These are phyloP conservation scores for Sporisorium reilianum DNA, from an alignment of 1,284 basidiomycete genomes.

Conservation along the genomic window DNA sequence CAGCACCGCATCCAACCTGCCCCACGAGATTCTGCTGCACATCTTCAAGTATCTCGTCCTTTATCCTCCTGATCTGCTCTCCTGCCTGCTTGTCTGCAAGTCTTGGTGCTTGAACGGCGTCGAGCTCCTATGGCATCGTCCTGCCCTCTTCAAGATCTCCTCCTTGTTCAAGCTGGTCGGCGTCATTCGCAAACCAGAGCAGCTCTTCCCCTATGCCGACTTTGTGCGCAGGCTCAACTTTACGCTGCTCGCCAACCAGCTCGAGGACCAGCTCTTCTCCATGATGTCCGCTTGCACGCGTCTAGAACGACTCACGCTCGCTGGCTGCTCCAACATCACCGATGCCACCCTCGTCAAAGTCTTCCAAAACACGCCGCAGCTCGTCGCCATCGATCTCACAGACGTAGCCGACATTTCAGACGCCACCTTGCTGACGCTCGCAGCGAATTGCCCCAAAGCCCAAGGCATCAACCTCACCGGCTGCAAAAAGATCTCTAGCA, in stretches of 20 bases:
- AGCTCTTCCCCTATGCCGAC: slow-evolving; percentile 86
- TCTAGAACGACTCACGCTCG: slow-evolving; percentile 90
- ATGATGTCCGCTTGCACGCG: slow-evolving; percentile 82
- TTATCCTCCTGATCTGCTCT: slow-evolving; percentile 77
- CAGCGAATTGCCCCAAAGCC: slow-evolving; percentile 76
- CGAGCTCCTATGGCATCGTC: slow-evolving; percentile 94
- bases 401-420: slow-evolving; percentile 68
- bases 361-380: slow-evolving; percentile 78
- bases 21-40: slow-evolving; percentile 92
- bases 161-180: slow-evolving; percentile 76
- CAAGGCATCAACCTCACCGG: slow-evolving; percentile 93
- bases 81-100: slow-evolving; percentile 79
- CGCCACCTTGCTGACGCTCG: slow-evolving; percentile 54
- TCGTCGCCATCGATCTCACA: slow-evolving; percentile 90
- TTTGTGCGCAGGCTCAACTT: slow-evolving; percentile 95
- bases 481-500: slow-evolving; percentile 84
- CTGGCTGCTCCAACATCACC: slow-evolving; percentile 82
- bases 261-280: slow-evolving; percentile 83
- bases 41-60: slow-evolving; percentile 86
- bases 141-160: slow-evolving; percentile 78
- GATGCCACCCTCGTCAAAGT: slow-evolving; percentile 78
- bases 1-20: slow-evolving; percentile 72
- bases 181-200: slow-evolving; percentile 59
- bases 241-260: slow-evolving; percentile 77
- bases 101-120: slow-evolving; percentile 96